A percentile compares a stretch with the other conserved stretches of the same genome.
Conservation (phyloP, 768 basidiomycete genomes). For the Mycena indigotica region DNA sequence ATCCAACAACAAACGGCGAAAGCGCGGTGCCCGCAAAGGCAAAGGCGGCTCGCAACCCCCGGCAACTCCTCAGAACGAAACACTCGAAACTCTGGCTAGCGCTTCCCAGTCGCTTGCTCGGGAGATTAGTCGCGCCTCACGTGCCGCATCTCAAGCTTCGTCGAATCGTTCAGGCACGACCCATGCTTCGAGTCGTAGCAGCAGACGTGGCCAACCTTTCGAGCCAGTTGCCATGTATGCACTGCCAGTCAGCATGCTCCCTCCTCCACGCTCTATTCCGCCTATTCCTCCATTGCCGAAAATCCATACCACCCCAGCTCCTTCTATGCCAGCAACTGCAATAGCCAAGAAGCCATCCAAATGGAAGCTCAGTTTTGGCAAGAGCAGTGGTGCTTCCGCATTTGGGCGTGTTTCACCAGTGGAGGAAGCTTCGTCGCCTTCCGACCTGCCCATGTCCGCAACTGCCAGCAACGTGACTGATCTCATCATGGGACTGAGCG, state of each 20-base stretch:
- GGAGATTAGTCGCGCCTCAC: conserved; percentile 74
- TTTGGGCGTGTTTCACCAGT: conserved; percentile 43
- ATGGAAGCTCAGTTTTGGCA: conserved; percentile 80
- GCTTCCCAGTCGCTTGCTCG: conserved; percentile 83
- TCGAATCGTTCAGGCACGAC: conserved; percentile 39
- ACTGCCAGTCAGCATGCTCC: conserved; percentile 41
- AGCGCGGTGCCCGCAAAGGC: conserved; percentile 84
- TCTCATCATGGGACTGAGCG: conserved; percentile 71
- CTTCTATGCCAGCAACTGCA: conserved; percentile 26
- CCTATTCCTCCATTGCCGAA: conserved; percentile 19
- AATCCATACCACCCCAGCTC: conserved; percentile 27
- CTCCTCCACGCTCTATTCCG: conserved; percentile 14
- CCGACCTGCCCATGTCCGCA: conserved; percentile 49
- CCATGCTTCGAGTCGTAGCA: conserved; percentile 28
- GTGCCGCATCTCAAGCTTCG: conserved; percentile 54
- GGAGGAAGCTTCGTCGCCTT: conserved; percentile 35
- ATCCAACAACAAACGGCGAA: conserved; percentile 78
- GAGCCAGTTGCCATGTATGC: conserved; percentile 52
- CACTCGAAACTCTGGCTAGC: conserved; percentile 69
- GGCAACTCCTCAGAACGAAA: conserved; percentile 49
- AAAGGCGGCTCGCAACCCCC: conserved; percentile 55
- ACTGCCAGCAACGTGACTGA: conserved; percentile 79
- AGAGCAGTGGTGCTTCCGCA: conserved; percentile 44
- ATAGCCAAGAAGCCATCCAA: conserved; percentile 81
- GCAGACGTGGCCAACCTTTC: conserved; percentile 31